phyloP scores from a whole-genome alignment of 805 yeast species.

The Grigorovia yakushimaensis region DNA sequence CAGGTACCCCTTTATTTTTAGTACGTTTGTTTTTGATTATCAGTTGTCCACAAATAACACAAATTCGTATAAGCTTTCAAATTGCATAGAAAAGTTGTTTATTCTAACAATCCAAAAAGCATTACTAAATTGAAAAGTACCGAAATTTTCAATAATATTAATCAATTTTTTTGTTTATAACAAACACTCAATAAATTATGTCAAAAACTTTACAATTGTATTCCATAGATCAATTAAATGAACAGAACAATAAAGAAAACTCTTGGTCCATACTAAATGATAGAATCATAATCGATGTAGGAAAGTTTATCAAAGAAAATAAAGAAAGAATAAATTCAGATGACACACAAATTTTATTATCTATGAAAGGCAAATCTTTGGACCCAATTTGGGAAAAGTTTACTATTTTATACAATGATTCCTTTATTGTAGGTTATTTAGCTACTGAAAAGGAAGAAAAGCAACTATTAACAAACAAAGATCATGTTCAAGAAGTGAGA shows the following conservation, averaged over 20 bases:
- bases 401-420: constrained; percentile 76
- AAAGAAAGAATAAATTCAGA: constrained; percentile 45
- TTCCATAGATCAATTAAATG: constrained; percentile 40
- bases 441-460: constrained; percentile 74
- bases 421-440: constrained; percentile 67
- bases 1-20: too few species aligned
- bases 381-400: constrained; percentile 77
- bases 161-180: too few species aligned
- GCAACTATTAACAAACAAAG: constrained; percentile 53
- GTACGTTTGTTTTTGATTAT: too few species aligned
- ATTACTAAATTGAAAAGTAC: too few species aligned
- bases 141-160: too few species aligned
- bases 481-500: constrained; percentile 51
- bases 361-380: constrained; percentile 72
- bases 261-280: constrained; percentile 77
- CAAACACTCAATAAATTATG: not conserved
- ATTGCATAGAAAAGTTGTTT: too few species aligned
- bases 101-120: too few species aligned
- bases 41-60: too few species aligned
- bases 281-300: constrained; percentile 78
- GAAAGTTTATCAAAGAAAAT: too few species aligned
- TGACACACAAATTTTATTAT: constrained; percentile 59
- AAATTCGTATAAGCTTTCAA: too few species aligned
- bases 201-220: constrained; percentile 47
- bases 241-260: constrained; percentile 43